Base-by-base conservation (phyloP, 768 basidiomycete genomes). In the Auricularia auricula-judae region DNA sequence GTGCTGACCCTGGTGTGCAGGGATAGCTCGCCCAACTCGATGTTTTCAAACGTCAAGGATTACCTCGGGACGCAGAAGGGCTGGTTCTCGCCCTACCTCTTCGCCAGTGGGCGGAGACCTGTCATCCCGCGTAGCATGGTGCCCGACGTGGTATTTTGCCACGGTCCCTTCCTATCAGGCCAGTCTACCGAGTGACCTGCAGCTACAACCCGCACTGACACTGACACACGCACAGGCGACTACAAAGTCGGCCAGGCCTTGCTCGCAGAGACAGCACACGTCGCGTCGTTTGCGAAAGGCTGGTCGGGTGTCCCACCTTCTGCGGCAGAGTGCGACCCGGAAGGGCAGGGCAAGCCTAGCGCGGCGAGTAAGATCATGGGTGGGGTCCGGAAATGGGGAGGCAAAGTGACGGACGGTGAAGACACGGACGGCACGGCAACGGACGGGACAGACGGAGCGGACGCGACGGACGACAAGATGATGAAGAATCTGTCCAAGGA, bases 71-170 rank as follows among this genome's bases (percentile, higher is more conserved):
- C 84, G 3, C 82, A 84, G 72, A 86, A 86, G 71, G 85, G 85
- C 14, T 86, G 86, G 86, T 86, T 86, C 72, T 83, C 80, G 12
- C 85, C 85, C 0, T 86, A 86, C 70, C 75, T 86, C 1, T 87
- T 85, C 69, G 84, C 85, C 3, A 86, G 83, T 64, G 78, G 77
- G 2, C 79, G 82, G 10, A 73, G 85, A 59, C 86, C 86, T 5
- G 77, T 83, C 69, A 86, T 85, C 63, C 85, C 82, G 1, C 77
- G 86, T 47, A 77, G 78, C 29, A 82, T 86, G 80, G 84, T 79
- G 71, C 85, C 86, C 34, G 86, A 87, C 71, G 74, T 87, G 8
- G 73, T 85, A 11, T 86, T 86, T 69, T 86, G 82, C 65, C 84
- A 87, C 70, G 83, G 83, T 2, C 86, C 85, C 7, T 87, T 86